Evolutionary conservation across 139 green algal genomes (phyloP).

Genomic region (Edaphochlamys debaryana): DNA sequence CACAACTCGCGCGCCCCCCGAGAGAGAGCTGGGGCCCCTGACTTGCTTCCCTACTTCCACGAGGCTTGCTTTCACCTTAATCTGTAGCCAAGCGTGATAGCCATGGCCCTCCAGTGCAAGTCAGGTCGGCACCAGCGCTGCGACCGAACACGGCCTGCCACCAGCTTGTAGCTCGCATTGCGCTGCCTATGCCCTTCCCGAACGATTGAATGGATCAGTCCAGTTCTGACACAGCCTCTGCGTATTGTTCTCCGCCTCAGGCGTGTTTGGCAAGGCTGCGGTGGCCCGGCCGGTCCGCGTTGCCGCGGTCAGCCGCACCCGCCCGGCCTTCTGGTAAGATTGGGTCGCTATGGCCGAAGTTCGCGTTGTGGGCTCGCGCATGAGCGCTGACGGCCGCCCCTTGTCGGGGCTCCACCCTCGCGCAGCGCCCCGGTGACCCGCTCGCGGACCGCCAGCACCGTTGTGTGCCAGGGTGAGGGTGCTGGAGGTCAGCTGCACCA

Average conservation of each 20-base stretch:
- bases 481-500: no score
- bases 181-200: background rate
- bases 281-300: slow-evolving; percentile 37
- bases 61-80: no score
- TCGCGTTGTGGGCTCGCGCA: background rate
- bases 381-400: background rate
- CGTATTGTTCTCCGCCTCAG: background rate
- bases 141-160: no score
- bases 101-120: slow-evolving; percentile 44
- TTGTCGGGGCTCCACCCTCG: background rate
- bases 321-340: slow-evolving; percentile 46
- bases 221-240: background rate
- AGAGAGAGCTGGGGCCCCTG: no score
- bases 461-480: no score
- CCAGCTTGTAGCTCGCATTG: background rate
- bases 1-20: no score
- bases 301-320: slow-evolving; percentile 31
- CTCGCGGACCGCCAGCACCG: no score
- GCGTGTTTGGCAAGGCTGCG: slow-evolving; percentile 50
- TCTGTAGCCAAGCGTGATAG: background rate
- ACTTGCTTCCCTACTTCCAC: no score
- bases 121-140: slow-evolving; percentile 13
- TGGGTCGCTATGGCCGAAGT: no score
- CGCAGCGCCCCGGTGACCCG: slow-evolving; percentile 67
- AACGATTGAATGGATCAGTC: no score